A percentile compares a stretch with the other conserved stretches of the same genome.
Conservation (phyloP, 371 early-diverging fungal species). For the Circinella umbellata region DNA sequence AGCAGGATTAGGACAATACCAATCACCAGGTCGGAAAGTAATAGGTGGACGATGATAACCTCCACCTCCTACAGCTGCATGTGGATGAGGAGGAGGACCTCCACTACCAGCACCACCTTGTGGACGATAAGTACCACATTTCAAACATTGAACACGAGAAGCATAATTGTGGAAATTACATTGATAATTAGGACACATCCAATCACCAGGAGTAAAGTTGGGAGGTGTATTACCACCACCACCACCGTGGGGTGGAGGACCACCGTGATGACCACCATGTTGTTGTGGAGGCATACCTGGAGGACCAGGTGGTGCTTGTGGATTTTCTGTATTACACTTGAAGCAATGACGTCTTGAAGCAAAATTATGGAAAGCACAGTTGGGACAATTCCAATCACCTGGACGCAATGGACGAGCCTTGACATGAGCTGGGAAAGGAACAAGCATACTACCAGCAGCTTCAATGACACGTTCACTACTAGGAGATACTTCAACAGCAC, state of each 20-base stretch:
- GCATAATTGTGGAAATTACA: slow-evolving; percentile 67
- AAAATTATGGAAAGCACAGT: slow-evolving; percentile 79
- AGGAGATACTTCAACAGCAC: slow-evolving; percentile 72
- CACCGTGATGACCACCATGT: slow-evolving; percentile 16
- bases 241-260: not conserved
- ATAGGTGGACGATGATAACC: slow-evolving; percentile 11
- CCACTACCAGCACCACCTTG: slow-evolving; percentile 12
- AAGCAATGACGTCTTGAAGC: slow-evolving; percentile 71
- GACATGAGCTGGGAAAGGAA: slow-evolving; percentile 62
- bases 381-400: slow-evolving; percentile 81
- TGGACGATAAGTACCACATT: slow-evolving; percentile 41
- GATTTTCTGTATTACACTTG: slow-evolving; percentile 68
- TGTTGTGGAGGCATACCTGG: slow-evolving; percentile 32
- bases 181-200: slow-evolving; percentile 58
- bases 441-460: slow-evolving; percentile 49
- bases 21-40: slow-evolving; percentile 64
- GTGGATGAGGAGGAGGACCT: slow-evolving; percentile 10
- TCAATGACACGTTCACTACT: slow-evolving; percentile 63
- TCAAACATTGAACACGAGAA: slow-evolving; percentile 49
- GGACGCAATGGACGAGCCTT: slow-evolving; percentile 53
- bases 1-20: slow-evolving; percentile 73
- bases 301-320: slow-evolving; percentile 25
- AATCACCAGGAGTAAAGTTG: slow-evolving; percentile 37
- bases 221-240: slow-evolving; percentile 10
- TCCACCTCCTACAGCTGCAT: not conserved